Percentiles rank a stretch among this genome's conserved stretches.
These are phyloP conservation scores for Venturia aucupariae DNA, from an alignment of 2,329 filamentous ascomycete genomes.

Conservation along the genomic window DNA sequence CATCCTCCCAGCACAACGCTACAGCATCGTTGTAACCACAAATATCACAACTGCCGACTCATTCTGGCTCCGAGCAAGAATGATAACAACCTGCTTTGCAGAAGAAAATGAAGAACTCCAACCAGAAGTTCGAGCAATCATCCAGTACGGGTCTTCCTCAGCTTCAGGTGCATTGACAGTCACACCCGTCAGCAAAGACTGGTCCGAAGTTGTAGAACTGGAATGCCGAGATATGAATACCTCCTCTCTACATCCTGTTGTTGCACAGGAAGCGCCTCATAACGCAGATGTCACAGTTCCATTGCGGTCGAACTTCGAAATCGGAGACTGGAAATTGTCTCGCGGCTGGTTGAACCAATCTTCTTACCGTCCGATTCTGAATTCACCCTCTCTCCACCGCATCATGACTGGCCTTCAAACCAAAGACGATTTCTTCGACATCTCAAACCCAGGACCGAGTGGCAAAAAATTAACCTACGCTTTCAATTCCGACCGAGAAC, in stretches of 20 bases:
- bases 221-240: slow-evolving; percentile 9
- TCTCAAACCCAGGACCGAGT: neutral
- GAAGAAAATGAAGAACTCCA: slow-evolving; percentile 39
- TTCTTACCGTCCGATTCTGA: neutral
- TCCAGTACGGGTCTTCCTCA: slow-evolving; percentile 12
- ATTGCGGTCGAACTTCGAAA: neutral
- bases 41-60: slow-evolving; percentile 12
- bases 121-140: slow-evolving; percentile 32
- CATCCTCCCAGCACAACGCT: slow-evolving; percentile 8
- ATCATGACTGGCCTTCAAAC: neutral
- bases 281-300: neutral
- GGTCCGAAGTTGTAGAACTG: slow-evolving; percentile 3
- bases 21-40: neutral
- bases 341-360: slow-evolving; percentile 2
- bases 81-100: slow-evolving; percentile 52
- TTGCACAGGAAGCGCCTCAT: slow-evolving; percentile 15
- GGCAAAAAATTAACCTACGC: slow-evolving; percentile 11
- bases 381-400: neutral
- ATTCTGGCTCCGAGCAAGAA: slow-evolving; percentile 40
- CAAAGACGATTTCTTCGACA: neutral
- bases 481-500: slow-evolving; percentile 23
- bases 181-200: slow-evolving; percentile 2
- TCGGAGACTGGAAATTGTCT: slow-evolving; percentile 4
- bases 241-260: neutral
- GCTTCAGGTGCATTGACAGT: neutral